phyloP scores from a whole-genome alignment of 1,284 basidiomycete genomes.

The Exobasidium rhododendri region DNA sequence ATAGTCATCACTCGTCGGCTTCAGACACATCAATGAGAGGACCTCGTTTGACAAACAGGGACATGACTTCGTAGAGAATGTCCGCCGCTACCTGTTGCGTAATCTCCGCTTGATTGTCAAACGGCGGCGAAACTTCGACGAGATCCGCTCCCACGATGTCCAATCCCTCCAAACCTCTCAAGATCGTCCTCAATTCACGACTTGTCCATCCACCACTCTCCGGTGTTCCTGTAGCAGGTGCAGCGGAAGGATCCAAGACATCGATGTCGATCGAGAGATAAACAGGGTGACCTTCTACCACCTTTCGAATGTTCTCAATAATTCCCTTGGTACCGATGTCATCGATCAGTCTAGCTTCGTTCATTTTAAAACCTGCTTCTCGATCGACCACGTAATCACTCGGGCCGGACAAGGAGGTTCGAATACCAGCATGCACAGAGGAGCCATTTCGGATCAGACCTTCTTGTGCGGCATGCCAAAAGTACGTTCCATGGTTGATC shows the following conservation, averaged over 20 bases:
- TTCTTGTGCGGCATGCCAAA: conserved; percentile 65
- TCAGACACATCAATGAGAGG: conserved; percentile 18
- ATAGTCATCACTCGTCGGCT: not conserved
- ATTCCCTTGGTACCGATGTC: conserved; percentile 56
- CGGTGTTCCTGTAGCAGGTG: conserved; percentile 78
- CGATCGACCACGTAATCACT: conserved; percentile 48
- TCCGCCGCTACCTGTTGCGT: conserved; percentile 71
- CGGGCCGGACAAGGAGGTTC: conserved; percentile 63
- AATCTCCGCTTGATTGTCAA: conserved; percentile 69
- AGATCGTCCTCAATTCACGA: conserved; percentile 73
- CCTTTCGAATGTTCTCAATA: conserved; percentile 57
- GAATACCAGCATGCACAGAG: conserved; percentile 62
- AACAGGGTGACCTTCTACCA: conserved; percentile 68
- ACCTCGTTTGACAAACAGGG: conserved; percentile 29
- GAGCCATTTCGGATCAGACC: conserved; percentile 66
- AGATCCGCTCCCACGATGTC: conserved; percentile 69
- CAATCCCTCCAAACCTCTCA: conserved; percentile 70
- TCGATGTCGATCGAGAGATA: conserved; percentile 65
- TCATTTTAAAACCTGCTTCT: conserved; percentile 56
- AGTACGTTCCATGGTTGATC: conserved; percentile 56
- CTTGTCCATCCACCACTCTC: conserved; percentile 77
- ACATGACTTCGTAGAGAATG: conserved; percentile 57
- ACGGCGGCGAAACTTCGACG: conserved; percentile 78
- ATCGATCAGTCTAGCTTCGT: conserved; percentile 57
- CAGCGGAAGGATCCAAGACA: conserved; percentile 71